phyloP scores from a whole-genome alignment of 1,139 yeast species.

The Yamadazyma triangularis region DNA sequence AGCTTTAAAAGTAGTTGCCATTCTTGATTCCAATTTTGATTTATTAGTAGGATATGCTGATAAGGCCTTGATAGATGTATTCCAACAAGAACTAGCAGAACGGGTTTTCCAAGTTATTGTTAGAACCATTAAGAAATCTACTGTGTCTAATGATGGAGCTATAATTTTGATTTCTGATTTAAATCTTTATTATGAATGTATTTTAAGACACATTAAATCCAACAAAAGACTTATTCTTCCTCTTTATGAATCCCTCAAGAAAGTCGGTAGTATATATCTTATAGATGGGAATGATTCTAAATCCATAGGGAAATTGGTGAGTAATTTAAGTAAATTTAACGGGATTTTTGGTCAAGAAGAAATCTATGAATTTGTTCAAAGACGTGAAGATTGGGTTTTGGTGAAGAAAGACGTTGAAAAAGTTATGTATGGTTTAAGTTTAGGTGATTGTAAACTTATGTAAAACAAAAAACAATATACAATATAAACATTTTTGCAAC shows the following conservation, averaged over 20 bases:
- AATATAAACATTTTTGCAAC: too few species aligned
- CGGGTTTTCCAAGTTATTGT: slow-evolving; percentile 75
- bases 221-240: slow-evolving; percentile 69
- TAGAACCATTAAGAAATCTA: slow-evolving; percentile 63
- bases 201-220: slow-evolving; percentile 50
- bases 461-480: too few species aligned
- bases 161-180: slow-evolving; percentile 70
- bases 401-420: slow-evolving; percentile 82
- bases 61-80: slow-evolving; percentile 81
- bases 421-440: slow-evolving; percentile 89
- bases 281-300: slow-evolving; percentile 75
- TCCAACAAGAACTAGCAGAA: slow-evolving; percentile 90
- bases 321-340: slow-evolving; percentile 80
- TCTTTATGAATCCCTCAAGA: slow-evolving; percentile 75
- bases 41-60: slow-evolving; percentile 82
- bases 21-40: slow-evolving; percentile 70
- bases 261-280: slow-evolving; percentile 76
- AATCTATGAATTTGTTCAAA: slow-evolving; percentile 83
- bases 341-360: slow-evolving; percentile 93
- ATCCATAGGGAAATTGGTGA: slow-evolving; percentile 77
- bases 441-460: slow-evolving; percentile 55
- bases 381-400: slow-evolving; percentile 80
- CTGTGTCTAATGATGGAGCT: slow-evolving; percentile 79
- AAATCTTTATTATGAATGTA: slow-evolving; percentile 71
- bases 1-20: slow-evolving; percentile 56